Percentiles rank a stretch among this genome's conserved stretches.
Evolutionary conservation across 176 grass and related monocot genomes (phyloP).

Genomic region (Lolium perenne): DNA sequence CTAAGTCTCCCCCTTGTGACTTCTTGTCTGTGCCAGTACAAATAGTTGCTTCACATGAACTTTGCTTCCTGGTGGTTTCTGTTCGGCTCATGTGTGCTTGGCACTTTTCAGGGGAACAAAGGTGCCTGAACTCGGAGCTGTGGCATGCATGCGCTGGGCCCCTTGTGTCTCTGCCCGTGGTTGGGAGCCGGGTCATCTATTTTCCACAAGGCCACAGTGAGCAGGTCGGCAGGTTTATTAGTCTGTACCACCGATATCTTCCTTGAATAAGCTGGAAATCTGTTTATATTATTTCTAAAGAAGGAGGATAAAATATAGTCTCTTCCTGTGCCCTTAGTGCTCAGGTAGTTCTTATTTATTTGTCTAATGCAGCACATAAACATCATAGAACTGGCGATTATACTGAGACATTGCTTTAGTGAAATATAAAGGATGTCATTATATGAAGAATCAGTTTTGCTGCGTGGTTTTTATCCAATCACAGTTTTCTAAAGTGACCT

Average conservation of each 20-base stretch:
- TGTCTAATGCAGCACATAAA: background rate
- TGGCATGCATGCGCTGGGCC: conserved; percentile 99
- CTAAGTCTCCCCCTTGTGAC: conserved; percentile 32
- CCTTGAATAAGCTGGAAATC: background rate
- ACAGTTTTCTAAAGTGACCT: conserved; percentile 19
- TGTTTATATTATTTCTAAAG: background rate
- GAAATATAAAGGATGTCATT: conserved; percentile 1
- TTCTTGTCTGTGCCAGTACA: conserved; percentile 45
- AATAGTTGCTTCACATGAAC: conserved; percentile 60
- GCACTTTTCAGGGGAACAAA: conserved; percentile 87
- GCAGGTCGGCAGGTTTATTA: conserved; percentile 70
- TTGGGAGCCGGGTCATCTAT: conserved; percentile 90
- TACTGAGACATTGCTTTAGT: background rate
- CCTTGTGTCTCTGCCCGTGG: conserved; percentile 84
- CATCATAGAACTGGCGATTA: background rate
- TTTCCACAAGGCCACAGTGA: conserved; percentile 98
- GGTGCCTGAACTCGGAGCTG: conserved; percentile 94
- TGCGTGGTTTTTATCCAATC: background rate
- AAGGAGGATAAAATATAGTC: conserved; percentile 19
- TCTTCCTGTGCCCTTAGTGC: conserved; percentile 9
- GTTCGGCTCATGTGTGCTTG: conserved; percentile 59
- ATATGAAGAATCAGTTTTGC: conserved; percentile 2
- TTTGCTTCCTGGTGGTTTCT: conserved; percentile 46
- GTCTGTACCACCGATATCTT: conserved; percentile 19
- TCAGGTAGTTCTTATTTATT: conserved; percentile 16